These are phyloP conservation scores for Hypoxylon subgilvum DNA, from an alignment of 495 filamentous ascomycete genomes.

Conservation along the genomic window DNA sequence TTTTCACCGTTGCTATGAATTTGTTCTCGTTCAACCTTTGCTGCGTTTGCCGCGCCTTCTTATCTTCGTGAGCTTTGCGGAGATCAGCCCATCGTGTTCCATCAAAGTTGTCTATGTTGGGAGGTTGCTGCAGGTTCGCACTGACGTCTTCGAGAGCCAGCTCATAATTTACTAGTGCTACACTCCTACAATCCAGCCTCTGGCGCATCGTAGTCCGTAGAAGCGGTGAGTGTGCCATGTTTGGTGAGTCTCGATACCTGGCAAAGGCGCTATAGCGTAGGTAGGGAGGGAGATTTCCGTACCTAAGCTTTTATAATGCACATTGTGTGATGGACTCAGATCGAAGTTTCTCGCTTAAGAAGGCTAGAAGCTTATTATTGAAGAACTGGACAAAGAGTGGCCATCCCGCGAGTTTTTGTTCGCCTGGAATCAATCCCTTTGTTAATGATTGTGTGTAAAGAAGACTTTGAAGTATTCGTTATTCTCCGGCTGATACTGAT, in stretches of 20 bases:
- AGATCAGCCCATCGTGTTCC: constrained; percentile 18
- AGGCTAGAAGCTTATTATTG: background rate
- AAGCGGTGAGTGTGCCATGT: constrained; percentile 32
- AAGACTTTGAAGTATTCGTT: background rate
- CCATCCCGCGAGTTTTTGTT: background rate
- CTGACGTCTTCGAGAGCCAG: constrained; percentile 20
- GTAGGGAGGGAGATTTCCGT: background rate
- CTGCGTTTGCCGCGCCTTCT: background rate
- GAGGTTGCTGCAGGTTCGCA: constrained; percentile 10
- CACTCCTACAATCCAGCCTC: constrained; percentile 18
- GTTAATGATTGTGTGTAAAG: background rate
- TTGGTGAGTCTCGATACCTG: background rate
- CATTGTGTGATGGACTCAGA: background rate
- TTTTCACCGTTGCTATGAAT: constrained; percentile 1
- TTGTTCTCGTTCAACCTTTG: constrained; percentile 2
- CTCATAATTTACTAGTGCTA: constrained; percentile 31
- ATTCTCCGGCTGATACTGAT: background rate
- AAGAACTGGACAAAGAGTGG: background rate
- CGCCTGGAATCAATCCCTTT: constrained; percentile 11
- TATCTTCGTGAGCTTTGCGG: constrained; percentile 24
- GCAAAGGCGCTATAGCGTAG: background rate
- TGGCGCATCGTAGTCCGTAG: constrained; percentile 19
- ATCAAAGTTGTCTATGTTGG: constrained; percentile 16
- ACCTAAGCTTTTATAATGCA: constrained; percentile 4
- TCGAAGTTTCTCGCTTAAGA: background rate